Conservation (phyloP, 495 filamentous ascomycete species). For the Aspergillus sclerotiicarbonarius region DNA sequence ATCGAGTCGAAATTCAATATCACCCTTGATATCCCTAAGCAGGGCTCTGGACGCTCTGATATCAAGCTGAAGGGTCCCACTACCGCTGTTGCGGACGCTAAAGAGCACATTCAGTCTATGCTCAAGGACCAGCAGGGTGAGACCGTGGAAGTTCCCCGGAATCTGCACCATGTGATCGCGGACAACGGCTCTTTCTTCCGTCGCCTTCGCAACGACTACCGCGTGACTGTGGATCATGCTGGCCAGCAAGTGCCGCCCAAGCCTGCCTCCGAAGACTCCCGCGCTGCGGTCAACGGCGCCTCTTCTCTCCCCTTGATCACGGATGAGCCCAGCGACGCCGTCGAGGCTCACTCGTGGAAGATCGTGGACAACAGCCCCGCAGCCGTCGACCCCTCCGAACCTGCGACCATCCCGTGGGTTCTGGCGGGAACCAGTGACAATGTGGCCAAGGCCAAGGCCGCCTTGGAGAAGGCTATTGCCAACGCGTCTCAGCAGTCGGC, state of each 20-base stretch:
- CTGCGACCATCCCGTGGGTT: constrained; percentile 87
- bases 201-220: constrained; percentile 72
- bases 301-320: constrained; percentile 80
- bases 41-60: constrained; percentile 62
- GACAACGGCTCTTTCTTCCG: constrained; percentile 94
- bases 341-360: constrained; percentile 75
- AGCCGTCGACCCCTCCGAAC: constrained; percentile 41
- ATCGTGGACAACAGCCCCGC: constrained; percentile 57
- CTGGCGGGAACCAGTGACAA: constrained; percentile 74
- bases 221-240: constrained; percentile 86
- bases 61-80: constrained; percentile 83
- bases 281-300: constrained; percentile 43
- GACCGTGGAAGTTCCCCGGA: constrained; percentile 75
- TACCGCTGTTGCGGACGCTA: constrained; percentile 76
- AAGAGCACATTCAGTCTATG: constrained; percentile 73
- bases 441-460: constrained; percentile 71
- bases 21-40: constrained; percentile 83
- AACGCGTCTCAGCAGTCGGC: constrained; percentile 67
- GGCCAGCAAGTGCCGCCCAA: constrained; percentile 71
- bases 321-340: constrained; percentile 63
- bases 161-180: constrained; percentile 76
- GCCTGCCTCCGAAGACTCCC: constrained; percentile 45
- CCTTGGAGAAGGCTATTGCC: constrained; percentile 66
- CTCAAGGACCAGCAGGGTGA: constrained; percentile 86
- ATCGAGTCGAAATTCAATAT: constrained; percentile 91